Conservation (phyloP, 176 grass and related monocot species). For the Hordeum vulgare region DNA sequence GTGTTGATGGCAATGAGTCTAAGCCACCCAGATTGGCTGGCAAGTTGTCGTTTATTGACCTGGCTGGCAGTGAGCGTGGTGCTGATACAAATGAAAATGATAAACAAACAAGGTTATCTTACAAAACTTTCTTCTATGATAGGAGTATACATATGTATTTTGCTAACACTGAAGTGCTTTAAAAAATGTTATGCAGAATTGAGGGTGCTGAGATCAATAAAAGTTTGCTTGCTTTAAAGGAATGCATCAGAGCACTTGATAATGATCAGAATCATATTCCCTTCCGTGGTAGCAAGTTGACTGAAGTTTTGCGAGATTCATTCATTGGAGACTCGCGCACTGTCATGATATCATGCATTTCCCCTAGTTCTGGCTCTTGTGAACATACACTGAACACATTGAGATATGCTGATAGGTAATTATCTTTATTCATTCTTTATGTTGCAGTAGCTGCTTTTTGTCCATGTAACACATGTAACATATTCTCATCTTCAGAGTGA, state of each 20-base stretch:
- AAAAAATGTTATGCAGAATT: constrained; percentile 54
- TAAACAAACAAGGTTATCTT: constrained; percentile 88
- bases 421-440: constrained; percentile 7
- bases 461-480: constrained; percentile 5
- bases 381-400: constrained; percentile 98
- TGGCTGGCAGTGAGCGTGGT: constrained; percentile 95
- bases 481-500: constrained; percentile 59
- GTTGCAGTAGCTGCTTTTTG: constrained; percentile 3
- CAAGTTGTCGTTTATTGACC: constrained; percentile 95
- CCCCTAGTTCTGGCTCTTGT: constrained; percentile 95
- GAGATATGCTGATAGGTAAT: constrained; percentile 97
- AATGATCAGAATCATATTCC: constrained; percentile 98
- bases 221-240: constrained; percentile 97
- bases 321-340: constrained; percentile 93
- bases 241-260: constrained; percentile 98
- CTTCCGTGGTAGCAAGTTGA: constrained; percentile 96
- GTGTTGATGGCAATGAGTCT: constrained; percentile 67
- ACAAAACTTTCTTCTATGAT: not conserved
- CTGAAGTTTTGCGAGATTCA: constrained; percentile 92
- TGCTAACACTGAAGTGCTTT: constrained; percentile 9
- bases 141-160: not conserved
- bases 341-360: constrained; percentile 99
- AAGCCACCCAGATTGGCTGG: constrained; percentile 71
- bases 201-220: constrained; percentile 99
- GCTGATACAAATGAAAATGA: constrained; percentile 98